Percentiles rank a stretch among this genome's conserved stretches.
These are phyloP conservation scores for Rugonectria rugulosa DNA, from an alignment of 2,329 filamentous ascomycete species.

Conservation along the genomic window DNA sequence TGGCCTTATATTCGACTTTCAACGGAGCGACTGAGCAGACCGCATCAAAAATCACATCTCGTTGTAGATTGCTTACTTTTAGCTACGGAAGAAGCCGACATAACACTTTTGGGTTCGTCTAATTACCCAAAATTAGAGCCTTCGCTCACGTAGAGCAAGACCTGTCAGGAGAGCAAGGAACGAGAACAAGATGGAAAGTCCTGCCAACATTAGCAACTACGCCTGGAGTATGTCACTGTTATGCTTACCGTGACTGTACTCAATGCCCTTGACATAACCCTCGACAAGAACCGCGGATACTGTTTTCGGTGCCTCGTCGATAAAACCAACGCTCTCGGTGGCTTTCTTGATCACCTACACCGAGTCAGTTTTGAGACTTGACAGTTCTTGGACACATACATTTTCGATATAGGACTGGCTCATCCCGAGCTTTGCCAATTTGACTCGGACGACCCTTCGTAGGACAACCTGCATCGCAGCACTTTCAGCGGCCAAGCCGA, in stretches of 20 bases:
- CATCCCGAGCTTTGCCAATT: constrained; percentile 21
- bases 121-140: not conserved
- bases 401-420: constrained; percentile 9
- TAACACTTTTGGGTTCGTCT: too few species aligned
- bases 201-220: not conserved
- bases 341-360: constrained; percentile 26
- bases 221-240: not conserved
- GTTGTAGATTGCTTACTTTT: too few species aligned
- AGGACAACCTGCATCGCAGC: constrained; percentile 38
- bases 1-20: too few species aligned
- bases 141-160: not conserved
- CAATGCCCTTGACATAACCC: constrained; percentile 28
- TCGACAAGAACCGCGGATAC: constrained; percentile 15
- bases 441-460: constrained; percentile 18
- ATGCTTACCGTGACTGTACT: constrained; percentile 28
- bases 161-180: not conserved
- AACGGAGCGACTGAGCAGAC: too few species aligned
- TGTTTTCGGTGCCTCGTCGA: constrained; percentile 26
- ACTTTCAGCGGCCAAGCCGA: constrained; percentile 49
- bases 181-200: constrained; percentile 17
- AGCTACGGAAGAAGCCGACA: too few species aligned
- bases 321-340: constrained; percentile 27
- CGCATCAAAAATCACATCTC: too few species aligned
- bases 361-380: not conserved
- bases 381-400: too few species aligned